phyloP scores from a whole-genome alignment of 2,329 filamentous ascomycete genomes.

The Scedosporium minutisporum region DNA sequence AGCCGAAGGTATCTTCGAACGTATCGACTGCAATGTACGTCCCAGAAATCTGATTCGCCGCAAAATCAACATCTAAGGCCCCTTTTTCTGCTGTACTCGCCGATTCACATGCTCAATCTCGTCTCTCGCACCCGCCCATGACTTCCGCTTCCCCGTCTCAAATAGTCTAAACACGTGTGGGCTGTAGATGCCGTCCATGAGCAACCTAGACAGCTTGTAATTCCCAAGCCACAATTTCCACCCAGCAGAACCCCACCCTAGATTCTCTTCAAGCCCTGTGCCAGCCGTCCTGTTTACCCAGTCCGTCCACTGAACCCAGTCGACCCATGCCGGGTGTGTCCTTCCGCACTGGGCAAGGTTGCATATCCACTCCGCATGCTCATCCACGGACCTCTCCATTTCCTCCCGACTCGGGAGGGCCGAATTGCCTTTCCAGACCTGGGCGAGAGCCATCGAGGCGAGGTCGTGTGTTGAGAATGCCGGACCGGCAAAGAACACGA shows the following conservation, averaged over 20 bases:
- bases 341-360: neutral
- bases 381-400: conserved; percentile 22
- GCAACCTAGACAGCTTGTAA: conserved; percentile 23
- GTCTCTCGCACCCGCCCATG: conserved; percentile 27
- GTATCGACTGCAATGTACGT: neutral
- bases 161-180: conserved; percentile 32
- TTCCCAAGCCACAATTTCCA: conserved; percentile 33
- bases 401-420: conserved; percentile 22
- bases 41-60: neutral
- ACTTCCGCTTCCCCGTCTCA: conserved; percentile 25
- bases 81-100: neutral
- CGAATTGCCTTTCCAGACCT: conserved; percentile 31
- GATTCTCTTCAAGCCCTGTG: conserved; percentile 26
- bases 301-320: conserved; percentile 23
- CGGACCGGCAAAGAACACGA: conserved; percentile 22
- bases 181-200: conserved; percentile 29
- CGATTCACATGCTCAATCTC: conserved; percentile 15
- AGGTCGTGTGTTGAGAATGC: conserved; percentile 30
- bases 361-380: neutral
- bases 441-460: conserved; percentile 30
- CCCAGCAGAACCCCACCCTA: conserved; percentile 29
- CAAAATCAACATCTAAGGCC: neutral
- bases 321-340: conserved; percentile 15
- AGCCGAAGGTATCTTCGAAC: neutral
- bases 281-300: conserved; percentile 33